These are phyloP conservation scores for Penicillium waksmanii DNA, from an alignment of 495 filamentous ascomycete species.

Conservation along the genomic window DNA sequence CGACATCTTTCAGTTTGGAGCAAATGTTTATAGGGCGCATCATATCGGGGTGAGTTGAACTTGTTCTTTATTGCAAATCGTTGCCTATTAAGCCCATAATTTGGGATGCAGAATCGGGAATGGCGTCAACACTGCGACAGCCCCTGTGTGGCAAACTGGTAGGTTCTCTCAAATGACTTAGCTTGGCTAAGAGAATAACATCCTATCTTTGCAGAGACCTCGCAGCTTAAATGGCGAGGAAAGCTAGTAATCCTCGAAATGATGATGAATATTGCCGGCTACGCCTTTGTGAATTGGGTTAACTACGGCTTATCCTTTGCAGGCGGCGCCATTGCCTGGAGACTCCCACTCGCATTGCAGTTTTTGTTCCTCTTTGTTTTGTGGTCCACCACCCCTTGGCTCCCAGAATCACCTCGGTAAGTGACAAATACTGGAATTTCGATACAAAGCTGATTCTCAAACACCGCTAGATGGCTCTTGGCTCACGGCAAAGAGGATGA, in stretches of 20 bases:
- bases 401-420: conserved; percentile 58
- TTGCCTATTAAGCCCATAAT: not conserved
- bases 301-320: conserved; percentile 58
- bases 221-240: conserved; percentile 60
- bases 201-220: conserved; percentile 47
- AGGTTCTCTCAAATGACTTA: not conserved
- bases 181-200: not conserved
- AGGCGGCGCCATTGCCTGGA: conserved; percentile 50
- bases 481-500: conserved; percentile 46
- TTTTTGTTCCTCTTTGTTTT: conserved; percentile 56
- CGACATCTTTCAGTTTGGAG: conserved; percentile 54
- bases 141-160: conserved; percentile 64
- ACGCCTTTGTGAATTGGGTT: conserved; percentile 57
- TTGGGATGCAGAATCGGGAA: conserved; percentile 54
- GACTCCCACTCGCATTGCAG: conserved; percentile 57
- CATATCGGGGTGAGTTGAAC: conserved; percentile 40
- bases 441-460: not conserved
- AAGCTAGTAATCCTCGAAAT: conserved; percentile 64
- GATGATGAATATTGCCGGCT: conserved; percentile 64
- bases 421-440: not conserved
- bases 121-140: conserved; percentile 66
- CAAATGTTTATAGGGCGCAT: conserved; percentile 69
- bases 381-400: conserved; percentile 53
- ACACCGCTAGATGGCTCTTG: conserved; percentile 48
- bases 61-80: too few species aligned